Percentiles rank a stretch among this genome's conserved stretches.
These are phyloP conservation scores for Mesembryanthemum crystallinum DNA, from an alignment of 148 eudicot genomes.

Conservation along the genomic window DNA sequence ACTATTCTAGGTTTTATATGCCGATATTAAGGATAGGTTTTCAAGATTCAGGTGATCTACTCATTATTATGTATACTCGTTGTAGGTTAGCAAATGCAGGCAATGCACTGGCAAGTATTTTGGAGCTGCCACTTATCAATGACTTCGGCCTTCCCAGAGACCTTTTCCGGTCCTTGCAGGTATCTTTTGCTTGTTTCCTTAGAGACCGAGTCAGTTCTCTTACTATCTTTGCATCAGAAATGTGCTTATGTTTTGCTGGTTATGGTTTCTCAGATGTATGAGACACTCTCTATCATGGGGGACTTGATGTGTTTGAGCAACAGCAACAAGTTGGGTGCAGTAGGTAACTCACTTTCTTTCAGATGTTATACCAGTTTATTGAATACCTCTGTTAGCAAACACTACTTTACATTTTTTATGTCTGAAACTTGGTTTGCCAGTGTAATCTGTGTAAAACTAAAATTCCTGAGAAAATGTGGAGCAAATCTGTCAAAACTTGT, in stretches of 20 bases:
- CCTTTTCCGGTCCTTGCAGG: constrained; percentile 53
- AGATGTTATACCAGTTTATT: not conserved
- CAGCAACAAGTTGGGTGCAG: constrained; percentile 41
- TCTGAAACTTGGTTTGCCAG: no score
- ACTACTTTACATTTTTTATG: not conserved
- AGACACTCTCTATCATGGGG: constrained; percentile 44
- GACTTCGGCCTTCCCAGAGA: constrained; percentile 57
- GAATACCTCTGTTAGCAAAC: not conserved
- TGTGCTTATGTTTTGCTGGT: constrained; percentile 1
- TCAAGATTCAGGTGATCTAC: not conserved
- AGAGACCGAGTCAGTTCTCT: not conserved
- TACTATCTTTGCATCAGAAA: not conserved
- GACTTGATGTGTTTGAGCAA: constrained; percentile 43
- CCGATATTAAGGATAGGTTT: not conserved
- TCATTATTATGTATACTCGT: constrained; percentile 3
- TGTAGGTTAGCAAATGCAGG: constrained; percentile 43
- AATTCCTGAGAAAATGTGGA: no score
- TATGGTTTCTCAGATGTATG: constrained; percentile 39
- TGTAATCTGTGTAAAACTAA: no score
- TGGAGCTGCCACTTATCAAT: constrained; percentile 41
- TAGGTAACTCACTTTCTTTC: constrained; percentile 37
- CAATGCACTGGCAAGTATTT: constrained; percentile 30
- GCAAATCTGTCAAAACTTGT: no score
- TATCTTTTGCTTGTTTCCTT: constrained; percentile 7
- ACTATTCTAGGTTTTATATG: not conserved